These are phyloP conservation scores for Themeda triandra DNA, from an alignment of 176 grass and related monocot genomes.

Conservation along the genomic window DNA sequence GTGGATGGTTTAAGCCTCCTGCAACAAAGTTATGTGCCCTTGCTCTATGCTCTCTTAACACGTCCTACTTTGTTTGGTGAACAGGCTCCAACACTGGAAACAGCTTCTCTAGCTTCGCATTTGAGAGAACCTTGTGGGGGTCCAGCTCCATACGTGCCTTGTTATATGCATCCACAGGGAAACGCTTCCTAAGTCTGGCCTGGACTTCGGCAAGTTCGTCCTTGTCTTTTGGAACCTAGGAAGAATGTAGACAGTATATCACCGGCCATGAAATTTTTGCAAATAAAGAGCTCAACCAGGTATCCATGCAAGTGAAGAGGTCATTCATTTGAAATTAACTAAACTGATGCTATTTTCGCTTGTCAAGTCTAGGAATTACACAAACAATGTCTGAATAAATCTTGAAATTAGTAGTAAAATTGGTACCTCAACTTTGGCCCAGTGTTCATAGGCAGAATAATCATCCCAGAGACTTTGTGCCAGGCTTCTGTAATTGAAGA, in stretches of 20 bases:
- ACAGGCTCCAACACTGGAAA: conserved; percentile 48
- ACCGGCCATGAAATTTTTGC: neutral
- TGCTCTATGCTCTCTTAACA: neutral
- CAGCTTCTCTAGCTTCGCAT: conserved; percentile 74
- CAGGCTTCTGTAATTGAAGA: conserved; percentile 77
- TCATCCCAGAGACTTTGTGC: conserved; percentile 62
- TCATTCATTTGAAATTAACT: too few relatives aligned
- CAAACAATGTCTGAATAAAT: neutral
- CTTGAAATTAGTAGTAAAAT: neutral
- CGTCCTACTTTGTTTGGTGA: conserved; percentile 37
- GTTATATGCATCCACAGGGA: conserved; percentile 77
- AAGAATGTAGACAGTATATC: neutral
- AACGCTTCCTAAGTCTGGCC: conserved; percentile 66
- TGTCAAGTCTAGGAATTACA: too few relatives aligned
- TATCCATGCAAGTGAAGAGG: too few relatives aligned
- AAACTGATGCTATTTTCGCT: too few relatives aligned
- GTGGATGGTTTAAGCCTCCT: neutral
- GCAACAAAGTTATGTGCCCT: neutral
- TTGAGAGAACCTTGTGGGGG: conserved; percentile 77
- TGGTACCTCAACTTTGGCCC: conserved; percentile 95
- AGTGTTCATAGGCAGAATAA: conserved; percentile 93
- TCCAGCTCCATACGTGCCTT: conserved; percentile 74
- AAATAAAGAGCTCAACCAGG: neutral
- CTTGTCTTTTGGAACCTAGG: conserved; percentile 89
- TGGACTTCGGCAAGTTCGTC: conserved; percentile 67